Evolutionary conservation across 202 grass and related monocot species (phyloP).

Genomic region (Elaeis oleifera): DNA sequence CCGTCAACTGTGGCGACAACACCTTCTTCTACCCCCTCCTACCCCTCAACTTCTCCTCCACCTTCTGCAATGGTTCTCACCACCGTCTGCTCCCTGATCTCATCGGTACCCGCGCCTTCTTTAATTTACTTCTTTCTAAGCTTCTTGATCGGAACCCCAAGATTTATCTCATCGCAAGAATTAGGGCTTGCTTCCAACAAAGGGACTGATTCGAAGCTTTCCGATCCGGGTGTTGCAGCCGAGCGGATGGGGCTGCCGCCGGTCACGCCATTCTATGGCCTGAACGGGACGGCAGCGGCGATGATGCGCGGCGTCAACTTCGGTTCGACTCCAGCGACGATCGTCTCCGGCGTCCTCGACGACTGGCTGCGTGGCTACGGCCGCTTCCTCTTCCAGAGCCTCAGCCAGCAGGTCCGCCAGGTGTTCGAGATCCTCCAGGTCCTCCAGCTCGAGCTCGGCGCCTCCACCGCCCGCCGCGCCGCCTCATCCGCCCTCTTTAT

Average conservation of each 20-base stretch:
- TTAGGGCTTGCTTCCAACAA: too few species aligned
- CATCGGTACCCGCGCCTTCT: slow-evolving; percentile 23
- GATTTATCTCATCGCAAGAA: too few species aligned
- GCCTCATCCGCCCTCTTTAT: slow-evolving; percentile 38
- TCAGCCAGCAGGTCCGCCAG: slow-evolving; percentile 47
- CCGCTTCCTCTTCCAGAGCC: slow-evolving; percentile 33
- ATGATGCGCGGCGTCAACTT: slow-evolving; percentile 41
- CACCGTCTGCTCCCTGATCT: slow-evolving; percentile 43
- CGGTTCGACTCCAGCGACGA: slow-evolving; percentile 18
- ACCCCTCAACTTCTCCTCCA: slow-evolving; percentile 33
- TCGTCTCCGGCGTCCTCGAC: neutral
- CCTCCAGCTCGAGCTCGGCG: slow-evolving; percentile 28
- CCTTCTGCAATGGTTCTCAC: slow-evolving; percentile 20
- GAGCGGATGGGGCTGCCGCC: slow-evolving; percentile 38
- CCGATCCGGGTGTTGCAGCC: slow-evolving; percentile 10
- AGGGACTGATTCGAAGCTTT: too few species aligned
- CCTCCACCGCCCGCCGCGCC: neutral
- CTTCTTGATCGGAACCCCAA: neutral
- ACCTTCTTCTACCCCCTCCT: slow-evolving; percentile 15
- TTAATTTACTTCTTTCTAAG: neutral
- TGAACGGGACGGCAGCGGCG: slow-evolving; percentile 30
- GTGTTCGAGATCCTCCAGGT: slow-evolving; percentile 59
- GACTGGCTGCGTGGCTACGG: neutral
- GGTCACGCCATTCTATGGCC: slow-evolving; percentile 29
- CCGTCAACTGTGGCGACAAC: slow-evolving; percentile 39